Conservation (phyloP, 163 green algal genomes). For the Volvox carteri region DNA sequence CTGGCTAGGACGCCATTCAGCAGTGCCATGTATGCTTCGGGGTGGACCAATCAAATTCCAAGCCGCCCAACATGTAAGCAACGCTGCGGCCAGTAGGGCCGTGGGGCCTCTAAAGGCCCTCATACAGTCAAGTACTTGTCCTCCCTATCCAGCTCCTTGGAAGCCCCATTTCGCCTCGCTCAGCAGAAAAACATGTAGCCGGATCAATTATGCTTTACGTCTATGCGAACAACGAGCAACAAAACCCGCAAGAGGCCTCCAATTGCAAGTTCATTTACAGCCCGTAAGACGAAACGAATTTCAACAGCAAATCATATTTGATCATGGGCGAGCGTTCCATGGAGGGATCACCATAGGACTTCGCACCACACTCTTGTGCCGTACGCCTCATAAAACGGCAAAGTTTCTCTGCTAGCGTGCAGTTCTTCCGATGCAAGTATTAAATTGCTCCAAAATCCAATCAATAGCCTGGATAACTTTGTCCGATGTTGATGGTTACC, state of each 20-base stretch:
- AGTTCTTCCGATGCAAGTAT: too few relatives aligned
- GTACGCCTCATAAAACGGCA: too few relatives aligned
- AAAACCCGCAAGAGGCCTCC: neutral
- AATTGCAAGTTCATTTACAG: neutral
- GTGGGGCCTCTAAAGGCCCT: slow-evolving; percentile 20
- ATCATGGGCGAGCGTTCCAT: too few relatives aligned
- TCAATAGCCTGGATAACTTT: too few relatives aligned
- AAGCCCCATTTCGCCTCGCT: slow-evolving; percentile 20
- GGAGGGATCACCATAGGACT: too few relatives aligned
- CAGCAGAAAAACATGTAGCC: neutral
- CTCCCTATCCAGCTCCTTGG: neutral
- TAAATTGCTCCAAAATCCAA: too few relatives aligned
- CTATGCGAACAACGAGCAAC: neutral
- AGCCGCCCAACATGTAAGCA: neutral
- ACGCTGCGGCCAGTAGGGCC: neutral
- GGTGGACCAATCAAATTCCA: neutral
- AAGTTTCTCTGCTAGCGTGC: too few relatives aligned
- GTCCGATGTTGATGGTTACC: too few relatives aligned
- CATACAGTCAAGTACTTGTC: slow-evolving; percentile 23
- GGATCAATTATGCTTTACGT: neutral
- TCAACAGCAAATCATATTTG: too few relatives aligned
- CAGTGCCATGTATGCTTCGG: too few relatives aligned
- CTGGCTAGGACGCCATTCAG: neutral
- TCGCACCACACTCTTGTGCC: too few relatives aligned
- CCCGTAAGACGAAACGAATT: too few relatives aligned